Percentiles rank a stretch among this genome's conserved stretches.
Evolutionary conservation across 148 eudicot species (phyloP).

Genomic region (Camellia sinensis): DNA sequence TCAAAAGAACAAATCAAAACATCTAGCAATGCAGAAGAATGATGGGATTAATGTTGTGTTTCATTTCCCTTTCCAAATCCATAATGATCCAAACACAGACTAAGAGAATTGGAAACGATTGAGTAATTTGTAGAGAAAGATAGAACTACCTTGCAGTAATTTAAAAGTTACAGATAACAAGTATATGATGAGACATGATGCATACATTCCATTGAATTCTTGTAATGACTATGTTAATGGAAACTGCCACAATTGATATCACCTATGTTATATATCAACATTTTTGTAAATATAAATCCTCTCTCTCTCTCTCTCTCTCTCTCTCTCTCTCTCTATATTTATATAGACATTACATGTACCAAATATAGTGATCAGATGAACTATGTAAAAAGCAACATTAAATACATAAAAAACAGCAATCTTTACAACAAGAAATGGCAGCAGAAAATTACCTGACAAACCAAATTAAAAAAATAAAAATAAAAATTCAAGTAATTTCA

Average conservation of each 20-base stretch:
- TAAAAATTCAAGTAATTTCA: background rate
- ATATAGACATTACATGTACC: background rate
- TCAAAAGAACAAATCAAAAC: constrained; percentile 11
- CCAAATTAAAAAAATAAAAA: background rate
- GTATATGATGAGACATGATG: background rate
- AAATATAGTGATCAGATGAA: background rate
- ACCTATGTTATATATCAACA: background rate
- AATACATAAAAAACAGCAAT: background rate
- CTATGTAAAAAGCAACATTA: background rate
- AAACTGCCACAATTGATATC: background rate
- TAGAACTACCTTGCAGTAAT: background rate
- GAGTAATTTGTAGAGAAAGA: background rate
- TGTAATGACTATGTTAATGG: background rate
- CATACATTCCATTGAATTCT: background rate
- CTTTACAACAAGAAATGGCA: background rate
- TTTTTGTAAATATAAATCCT: background rate
- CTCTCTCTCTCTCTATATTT: too few relatives aligned
- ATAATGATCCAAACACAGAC: too few relatives aligned
- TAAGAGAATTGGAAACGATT: background rate
- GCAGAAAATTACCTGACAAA: background rate
- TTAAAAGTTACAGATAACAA: background rate
- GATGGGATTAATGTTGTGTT: too few relatives aligned
- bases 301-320: too few relatives aligned
- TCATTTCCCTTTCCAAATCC: too few relatives aligned
- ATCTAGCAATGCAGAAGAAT: constrained; percentile 6